These are phyloP conservation scores for Vigna mungo DNA, from an alignment of 306 rosid genomes.

Conservation along the genomic window DNA sequence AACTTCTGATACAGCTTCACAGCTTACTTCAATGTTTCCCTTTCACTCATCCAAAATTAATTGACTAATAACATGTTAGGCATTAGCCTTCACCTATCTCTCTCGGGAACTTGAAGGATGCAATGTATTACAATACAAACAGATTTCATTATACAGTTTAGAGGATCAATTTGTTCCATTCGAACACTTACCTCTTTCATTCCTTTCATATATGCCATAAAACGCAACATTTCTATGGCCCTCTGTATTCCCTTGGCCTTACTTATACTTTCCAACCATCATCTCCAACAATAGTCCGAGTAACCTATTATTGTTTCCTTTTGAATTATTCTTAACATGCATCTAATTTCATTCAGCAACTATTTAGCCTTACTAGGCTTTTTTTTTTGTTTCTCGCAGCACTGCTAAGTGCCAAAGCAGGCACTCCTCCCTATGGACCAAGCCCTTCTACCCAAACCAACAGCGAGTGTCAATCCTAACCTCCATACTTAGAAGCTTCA, in stretches of 20 bases:
- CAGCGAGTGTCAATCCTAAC: not conserved
- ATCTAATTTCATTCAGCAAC: not conserved
- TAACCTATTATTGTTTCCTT: not conserved
- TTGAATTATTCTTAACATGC: not conserved
- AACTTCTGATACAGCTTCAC: not conserved
- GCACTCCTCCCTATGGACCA: not conserved
- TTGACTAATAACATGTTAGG: not conserved
- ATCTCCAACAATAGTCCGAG: not conserved
- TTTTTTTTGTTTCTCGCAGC: not conserved
- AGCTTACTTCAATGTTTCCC: not conserved
- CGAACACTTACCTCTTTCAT: not conserved
- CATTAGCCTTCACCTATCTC: not conserved
- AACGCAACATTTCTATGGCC: not conserved
- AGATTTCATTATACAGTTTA: not conserved
- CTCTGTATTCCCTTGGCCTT: constrained; percentile 13
- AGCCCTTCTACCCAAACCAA: not conserved
- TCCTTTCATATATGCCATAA: constrained; percentile 1
- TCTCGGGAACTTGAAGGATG: not conserved
- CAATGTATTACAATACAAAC: not conserved
- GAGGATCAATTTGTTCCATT: not conserved
- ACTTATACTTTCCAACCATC: not conserved
- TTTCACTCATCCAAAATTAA: not conserved
- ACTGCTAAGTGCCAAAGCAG: not conserved
- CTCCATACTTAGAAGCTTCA: constrained; percentile 37
- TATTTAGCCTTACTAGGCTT: not conserved